A percentile compares a stretch with the other conserved stretches of the same genome.
These are phyloP conservation scores for Diplodia intermedia DNA, from an alignment of 2,329 filamentous ascomycete genomes.

Conservation along the genomic window DNA sequence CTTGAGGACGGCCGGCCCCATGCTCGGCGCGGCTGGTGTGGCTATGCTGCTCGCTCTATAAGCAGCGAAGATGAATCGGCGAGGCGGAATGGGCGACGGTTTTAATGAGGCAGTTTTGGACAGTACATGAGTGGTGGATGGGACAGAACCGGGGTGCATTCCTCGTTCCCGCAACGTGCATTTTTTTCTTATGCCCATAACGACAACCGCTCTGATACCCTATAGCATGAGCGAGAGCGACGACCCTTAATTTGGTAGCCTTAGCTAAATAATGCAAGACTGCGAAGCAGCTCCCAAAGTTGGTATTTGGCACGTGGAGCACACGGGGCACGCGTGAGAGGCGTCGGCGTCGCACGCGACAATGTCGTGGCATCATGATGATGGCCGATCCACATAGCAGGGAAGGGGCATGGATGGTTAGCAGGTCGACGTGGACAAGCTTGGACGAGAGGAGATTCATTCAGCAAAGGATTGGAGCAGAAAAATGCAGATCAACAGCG, in stretches of 20 bases:
- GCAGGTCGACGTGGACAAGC: conserved; percentile 13
- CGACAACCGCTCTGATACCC: conserved; percentile 14
- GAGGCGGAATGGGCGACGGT: conserved; percentile 12
- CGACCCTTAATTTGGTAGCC: conserved; percentile 3
- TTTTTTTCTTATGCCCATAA: conserved; percentile 18
- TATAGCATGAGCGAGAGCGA: conserved; percentile 21
- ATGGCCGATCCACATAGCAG: not conserved
- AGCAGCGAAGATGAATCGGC: conserved; percentile 31
- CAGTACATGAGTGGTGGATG: not conserved
- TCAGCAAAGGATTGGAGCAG: conserved; percentile 9
- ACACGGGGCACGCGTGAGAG: not conserved
- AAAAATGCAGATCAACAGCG: conserved; percentile 19
- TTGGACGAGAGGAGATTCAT: conserved; percentile 3
- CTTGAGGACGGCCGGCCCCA: conserved; percentile 46
- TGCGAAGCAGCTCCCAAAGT: not conserved
- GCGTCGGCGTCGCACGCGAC: not conserved
- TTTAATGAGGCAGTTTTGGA: conserved; percentile 16
- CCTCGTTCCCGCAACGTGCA: not conserved
- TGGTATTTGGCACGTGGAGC: not conserved
- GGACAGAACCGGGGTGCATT: not conserved
- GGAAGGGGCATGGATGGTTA: not conserved
- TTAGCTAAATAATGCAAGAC: conserved; percentile 11
- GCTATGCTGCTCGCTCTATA: conserved; percentile 49
- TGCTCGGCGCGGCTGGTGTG: conserved; percentile 47
- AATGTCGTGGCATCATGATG: conserved; percentile 18